These are phyloP conservation scores for Platanthera guangdongensis DNA, from an alignment of 106 monocot genomes.

Conservation along the genomic window DNA sequence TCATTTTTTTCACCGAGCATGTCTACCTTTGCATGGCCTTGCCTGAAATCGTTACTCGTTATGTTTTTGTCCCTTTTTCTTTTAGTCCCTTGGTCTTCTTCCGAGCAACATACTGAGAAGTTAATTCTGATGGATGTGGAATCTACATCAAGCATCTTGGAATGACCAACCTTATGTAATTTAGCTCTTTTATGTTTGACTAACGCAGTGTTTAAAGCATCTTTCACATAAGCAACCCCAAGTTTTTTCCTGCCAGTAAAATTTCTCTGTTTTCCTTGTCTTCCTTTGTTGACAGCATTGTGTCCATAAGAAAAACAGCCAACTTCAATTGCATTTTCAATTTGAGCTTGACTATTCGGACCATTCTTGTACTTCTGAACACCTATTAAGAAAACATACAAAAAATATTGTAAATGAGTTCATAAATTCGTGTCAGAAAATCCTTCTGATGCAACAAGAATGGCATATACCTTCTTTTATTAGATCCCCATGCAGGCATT, in stretches of 20 bases:
- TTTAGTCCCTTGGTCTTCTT: background rate
- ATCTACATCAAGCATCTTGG: conserved; percentile 1
- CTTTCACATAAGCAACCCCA: background rate
- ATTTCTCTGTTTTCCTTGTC: background rate
- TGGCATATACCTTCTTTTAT: conserved; percentile 17
- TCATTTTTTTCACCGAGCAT: conserved; percentile 3
- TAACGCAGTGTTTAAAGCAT: background rate
- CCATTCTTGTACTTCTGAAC: conserved; percentile 6
- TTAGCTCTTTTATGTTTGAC: conserved; percentile 7
- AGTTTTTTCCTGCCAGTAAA: background rate
- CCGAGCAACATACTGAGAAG: background rate
- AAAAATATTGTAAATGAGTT: background rate
- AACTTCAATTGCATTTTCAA: conserved; percentile 8
- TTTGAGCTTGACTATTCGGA: background rate
- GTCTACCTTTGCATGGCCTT: background rate
- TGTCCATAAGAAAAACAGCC: background rate
- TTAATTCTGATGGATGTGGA: background rate
- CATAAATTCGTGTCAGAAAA: background rate
- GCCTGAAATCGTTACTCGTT: background rate
- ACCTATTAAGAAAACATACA: conserved; percentile 15
- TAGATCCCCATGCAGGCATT: background rate
- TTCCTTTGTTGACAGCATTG: background rate
- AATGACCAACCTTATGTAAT: conserved; percentile 8
- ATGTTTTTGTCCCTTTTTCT: conserved; percentile 1
- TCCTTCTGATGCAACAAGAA: background rate